Percentiles rank a stretch among this genome's conserved stretches.
phyloP scores from a whole-genome alignment of 495 filamentous ascomycete genomes.

The Neurospora sp. region DNA sequence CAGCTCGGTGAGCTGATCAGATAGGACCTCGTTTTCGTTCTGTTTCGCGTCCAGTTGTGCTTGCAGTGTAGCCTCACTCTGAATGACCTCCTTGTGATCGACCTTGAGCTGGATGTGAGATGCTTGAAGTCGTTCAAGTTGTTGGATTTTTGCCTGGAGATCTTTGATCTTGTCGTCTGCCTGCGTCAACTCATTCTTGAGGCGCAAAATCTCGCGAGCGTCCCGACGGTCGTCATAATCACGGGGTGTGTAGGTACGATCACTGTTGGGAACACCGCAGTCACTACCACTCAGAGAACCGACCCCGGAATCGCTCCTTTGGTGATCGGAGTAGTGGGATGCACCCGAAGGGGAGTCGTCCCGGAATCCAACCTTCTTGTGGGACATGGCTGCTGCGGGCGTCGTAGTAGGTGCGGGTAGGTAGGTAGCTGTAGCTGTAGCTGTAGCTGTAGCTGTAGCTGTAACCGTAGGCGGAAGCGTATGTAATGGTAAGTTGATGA shows the following conservation, averaged over 20 bases:
- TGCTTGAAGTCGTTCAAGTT: constrained; percentile 12
- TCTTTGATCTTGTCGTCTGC: constrained; percentile 13
- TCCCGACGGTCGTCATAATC: constrained; percentile 16
- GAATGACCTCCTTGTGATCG: constrained; percentile 44
- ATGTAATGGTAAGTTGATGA: background rate
- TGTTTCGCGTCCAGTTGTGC: constrained; percentile 72
- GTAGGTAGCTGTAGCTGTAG: background rate
- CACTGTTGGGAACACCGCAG: constrained; percentile 16
- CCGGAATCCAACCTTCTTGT: constrained; percentile 26
- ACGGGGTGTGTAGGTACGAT: constrained; percentile 12
- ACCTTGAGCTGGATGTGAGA: constrained; percentile 46
- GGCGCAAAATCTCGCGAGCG: constrained; percentile 11
- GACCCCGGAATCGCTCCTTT: constrained; percentile 25
- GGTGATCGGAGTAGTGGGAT: constrained; percentile 21
- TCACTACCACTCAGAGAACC: constrained; percentile 27
- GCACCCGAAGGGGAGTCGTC: constrained; percentile 19
- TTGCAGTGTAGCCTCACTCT: constrained; percentile 61
- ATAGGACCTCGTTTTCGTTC: constrained; percentile 62
- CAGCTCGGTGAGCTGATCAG: background rate
- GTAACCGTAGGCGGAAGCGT: constrained; percentile 2
- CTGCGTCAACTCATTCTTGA: constrained; percentile 12
- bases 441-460: constrained; percentile 4
- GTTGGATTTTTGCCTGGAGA: background rate
- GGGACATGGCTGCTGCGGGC: constrained; percentile 15
- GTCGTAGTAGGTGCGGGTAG: background rate